Percentiles rank a stretch among this genome's conserved stretches.
Conservation (phyloP, 2,329 filamentous ascomycete genomes). For the Rhexocercosporidium sp. region DNA sequence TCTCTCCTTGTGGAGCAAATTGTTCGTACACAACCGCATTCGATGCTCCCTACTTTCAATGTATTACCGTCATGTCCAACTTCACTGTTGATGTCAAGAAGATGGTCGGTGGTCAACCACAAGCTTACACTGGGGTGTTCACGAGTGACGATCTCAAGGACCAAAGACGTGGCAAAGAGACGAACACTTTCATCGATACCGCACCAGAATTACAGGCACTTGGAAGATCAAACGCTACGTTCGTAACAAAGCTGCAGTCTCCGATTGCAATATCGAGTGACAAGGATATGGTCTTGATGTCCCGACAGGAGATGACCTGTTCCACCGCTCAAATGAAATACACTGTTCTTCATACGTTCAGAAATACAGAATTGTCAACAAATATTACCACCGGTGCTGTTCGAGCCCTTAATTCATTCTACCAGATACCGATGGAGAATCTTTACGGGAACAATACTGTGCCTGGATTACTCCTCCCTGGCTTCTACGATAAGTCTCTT, state of each 20-base stretch:
- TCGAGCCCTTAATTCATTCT: not conserved
- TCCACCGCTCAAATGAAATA: not conserved
- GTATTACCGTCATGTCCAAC: not conserved
- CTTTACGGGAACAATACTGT: not conserved
- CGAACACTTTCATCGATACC: not conserved
- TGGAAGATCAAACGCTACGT: not conserved
- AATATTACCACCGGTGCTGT: not conserved
- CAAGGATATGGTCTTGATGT: not conserved
- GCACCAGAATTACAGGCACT: not conserved
- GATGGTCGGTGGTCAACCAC: not conserved
- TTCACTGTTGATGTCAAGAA: not conserved
- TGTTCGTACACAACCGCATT: conserved; percentile 7
- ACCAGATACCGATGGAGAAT: not conserved
- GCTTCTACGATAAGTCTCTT: not conserved
- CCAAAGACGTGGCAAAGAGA: not conserved
- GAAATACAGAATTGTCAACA: not conserved
- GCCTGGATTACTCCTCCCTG: not conserved
- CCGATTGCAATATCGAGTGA: not conserved
- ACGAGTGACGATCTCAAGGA: not conserved
- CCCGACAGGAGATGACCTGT: not conserved
- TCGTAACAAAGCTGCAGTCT: not conserved
- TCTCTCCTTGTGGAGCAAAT: conserved; percentile 13
- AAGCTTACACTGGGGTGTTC: not conserved
- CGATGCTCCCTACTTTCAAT: conserved; percentile 9
- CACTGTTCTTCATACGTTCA: not conserved